These are phyloP conservation scores for Aureococcus anophagefferens DNA, from an alignment of 108 stramenopile genomes.

Conservation along the genomic window DNA sequence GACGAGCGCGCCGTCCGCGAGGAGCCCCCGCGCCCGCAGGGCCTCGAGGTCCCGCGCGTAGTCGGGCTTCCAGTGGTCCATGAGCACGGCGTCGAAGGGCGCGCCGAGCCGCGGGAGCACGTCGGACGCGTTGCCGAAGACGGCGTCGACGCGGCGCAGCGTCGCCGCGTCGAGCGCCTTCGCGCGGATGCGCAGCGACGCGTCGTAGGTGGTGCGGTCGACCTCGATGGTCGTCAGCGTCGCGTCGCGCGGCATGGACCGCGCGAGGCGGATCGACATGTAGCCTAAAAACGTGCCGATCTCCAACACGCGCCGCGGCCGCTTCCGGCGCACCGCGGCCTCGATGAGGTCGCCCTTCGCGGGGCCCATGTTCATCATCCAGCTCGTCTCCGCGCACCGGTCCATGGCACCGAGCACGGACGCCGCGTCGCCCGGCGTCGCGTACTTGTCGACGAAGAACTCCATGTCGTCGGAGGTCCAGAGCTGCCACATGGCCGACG, in stretches of 20 bases:
- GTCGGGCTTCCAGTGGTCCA: slow-evolving; percentile 4
- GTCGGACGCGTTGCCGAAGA: not conserved
- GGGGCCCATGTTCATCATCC: slow-evolving; percentile 7
- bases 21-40: not conserved
- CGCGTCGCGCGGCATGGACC: not conserved
- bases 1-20: not conserved
- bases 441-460: not conserved
- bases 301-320: not conserved
- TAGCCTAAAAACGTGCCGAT: not conserved
- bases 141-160: not conserved
- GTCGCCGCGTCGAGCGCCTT: not conserved
- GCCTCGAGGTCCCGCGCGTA: not conserved
- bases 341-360: not conserved
- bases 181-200: not conserved
- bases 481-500: slow-evolving; percentile 3
- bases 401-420: not conserved
- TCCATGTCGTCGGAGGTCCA: not conserved
- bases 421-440: not conserved
- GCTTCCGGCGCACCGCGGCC: not conserved
- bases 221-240: not conserved
- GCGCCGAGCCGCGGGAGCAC: not conserved
- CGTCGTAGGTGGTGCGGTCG: not conserved
- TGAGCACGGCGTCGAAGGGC: slow-evolving; percentile 1
- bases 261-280: not conserved
- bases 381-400: not conserved